These are phyloP conservation scores for Actinidia chinensis DNA, from an alignment of 179 eudicot species.

Conservation along the genomic window DNA sequence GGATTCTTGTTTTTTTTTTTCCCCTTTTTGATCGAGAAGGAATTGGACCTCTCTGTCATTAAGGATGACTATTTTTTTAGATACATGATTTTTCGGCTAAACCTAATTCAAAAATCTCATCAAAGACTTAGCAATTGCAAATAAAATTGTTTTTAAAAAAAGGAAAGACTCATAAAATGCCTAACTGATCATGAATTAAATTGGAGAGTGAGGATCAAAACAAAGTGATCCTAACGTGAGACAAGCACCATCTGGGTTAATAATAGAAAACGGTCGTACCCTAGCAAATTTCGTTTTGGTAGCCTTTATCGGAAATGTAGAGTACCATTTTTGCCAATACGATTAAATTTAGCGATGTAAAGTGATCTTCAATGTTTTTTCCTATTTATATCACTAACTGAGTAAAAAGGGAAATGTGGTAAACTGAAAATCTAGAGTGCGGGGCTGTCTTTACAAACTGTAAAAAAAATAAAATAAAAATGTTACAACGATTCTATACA, in stretches of 20 bases:
- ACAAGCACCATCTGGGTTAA: background rate
- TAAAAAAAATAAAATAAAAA: too few species aligned
- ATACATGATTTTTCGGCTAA: conserved; percentile 37
- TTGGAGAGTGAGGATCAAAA: background rate
- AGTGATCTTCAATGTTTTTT: too few species aligned
- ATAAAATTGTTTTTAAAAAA: background rate
- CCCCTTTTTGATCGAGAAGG: too few species aligned
- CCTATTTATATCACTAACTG: too few species aligned
- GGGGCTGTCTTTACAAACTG: too few species aligned
- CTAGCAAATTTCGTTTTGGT: too few species aligned
- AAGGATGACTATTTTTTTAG: conserved; percentile 30
- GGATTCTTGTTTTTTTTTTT: conserved; percentile 33
- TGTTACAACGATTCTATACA: too few species aligned
- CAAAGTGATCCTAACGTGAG: background rate
- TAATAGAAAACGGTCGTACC: too few species aligned
- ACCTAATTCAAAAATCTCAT: conserved; percentile 37
- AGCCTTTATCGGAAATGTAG: background rate
- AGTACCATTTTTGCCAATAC: background rate
- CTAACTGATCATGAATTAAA: background rate
- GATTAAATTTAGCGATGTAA: too few species aligned
- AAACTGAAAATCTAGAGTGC: too few species aligned
- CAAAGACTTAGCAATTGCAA: conserved; percentile 15
- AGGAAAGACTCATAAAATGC: background rate
- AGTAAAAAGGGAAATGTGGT: too few species aligned
- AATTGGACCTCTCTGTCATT: conserved; percentile 23